Evolutionary conservation across 2,329 filamentous ascomycete genomes (phyloP).

Genomic region (Neofusicoccum ribis): DNA sequence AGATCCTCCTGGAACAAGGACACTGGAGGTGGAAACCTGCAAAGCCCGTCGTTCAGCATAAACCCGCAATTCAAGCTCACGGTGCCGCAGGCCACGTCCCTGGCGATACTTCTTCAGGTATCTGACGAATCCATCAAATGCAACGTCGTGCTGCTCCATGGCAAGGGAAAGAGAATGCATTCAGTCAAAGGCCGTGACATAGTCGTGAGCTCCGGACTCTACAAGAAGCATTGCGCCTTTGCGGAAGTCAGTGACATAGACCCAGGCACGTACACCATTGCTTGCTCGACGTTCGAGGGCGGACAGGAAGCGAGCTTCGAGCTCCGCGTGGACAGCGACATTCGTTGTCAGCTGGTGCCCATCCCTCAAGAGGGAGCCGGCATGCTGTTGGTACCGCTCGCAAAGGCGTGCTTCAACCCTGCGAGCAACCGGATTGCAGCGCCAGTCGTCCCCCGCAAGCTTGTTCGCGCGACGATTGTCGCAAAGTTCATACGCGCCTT

Average conservation of each 20-base stretch:
- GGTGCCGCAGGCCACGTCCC: constrained; percentile 57
- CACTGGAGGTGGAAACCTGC: constrained; percentile 82
- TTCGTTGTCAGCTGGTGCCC: constrained; percentile 56
- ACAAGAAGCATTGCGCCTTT: constrained; percentile 75
- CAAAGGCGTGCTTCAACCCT: constrained; percentile 52
- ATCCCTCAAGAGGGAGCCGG: constrained; percentile 76
- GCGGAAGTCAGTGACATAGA: constrained; percentile 63
- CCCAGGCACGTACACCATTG: constrained; percentile 77
- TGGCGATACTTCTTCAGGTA: constrained; percentile 75
- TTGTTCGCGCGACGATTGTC: constrained; percentile 65
- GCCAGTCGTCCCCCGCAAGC: constrained; percentile 50
- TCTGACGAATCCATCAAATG: constrained; percentile 67
- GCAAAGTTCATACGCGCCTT: constrained; percentile 43
- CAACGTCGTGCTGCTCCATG: constrained; percentile 83
- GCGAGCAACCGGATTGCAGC: constrained; percentile 56
- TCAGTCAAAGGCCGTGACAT: constrained; percentile 74
- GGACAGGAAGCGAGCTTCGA: constrained; percentile 74
- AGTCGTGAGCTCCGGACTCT: constrained; percentile 81
- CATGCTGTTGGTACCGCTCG: constrained; percentile 62
- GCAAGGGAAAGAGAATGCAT: constrained; percentile 69
- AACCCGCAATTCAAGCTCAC: constrained; percentile 84
- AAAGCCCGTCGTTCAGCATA: constrained; percentile 71
- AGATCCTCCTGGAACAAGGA: constrained; percentile 72
- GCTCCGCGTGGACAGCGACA: constrained; percentile 69
- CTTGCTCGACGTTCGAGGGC: constrained; percentile 87